Evolutionary conservation across 2,329 filamentous ascomycete genomes (phyloP).

Genomic region (Fusarium abutilonis): DNA sequence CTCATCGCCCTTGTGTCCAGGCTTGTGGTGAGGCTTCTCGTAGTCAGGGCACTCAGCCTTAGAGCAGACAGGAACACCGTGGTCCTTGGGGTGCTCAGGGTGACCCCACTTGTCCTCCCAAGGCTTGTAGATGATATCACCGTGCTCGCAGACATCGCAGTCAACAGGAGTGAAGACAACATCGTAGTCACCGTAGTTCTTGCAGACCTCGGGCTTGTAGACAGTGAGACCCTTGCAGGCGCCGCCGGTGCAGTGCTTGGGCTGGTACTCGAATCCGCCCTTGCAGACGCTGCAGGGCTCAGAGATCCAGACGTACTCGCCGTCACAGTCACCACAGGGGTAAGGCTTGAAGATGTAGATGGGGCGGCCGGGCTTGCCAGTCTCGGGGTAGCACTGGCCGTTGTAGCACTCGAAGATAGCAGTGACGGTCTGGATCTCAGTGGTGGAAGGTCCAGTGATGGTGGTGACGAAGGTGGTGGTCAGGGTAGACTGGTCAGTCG

Average conservation of each 20-base stretch:
- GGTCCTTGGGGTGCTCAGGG: slow-evolving; percentile 13
- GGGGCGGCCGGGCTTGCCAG: slow-evolving; percentile 3
- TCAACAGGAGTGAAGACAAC: slow-evolving; percentile 28
- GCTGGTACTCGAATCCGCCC: slow-evolving; percentile 35
- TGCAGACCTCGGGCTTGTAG: slow-evolving; percentile 41
- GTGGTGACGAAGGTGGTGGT: slow-evolving; percentile 37
- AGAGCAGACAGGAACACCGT: slow-evolving; percentile 12
- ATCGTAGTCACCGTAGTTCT: slow-evolving; percentile 23
- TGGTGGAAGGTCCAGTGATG: slow-evolving; percentile 20
- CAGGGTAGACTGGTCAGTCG: slow-evolving; percentile 31
- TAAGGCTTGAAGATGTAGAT: slow-evolving; percentile 37
- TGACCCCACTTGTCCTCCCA: slow-evolving; percentile 29
- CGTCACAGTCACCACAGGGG: slow-evolving; percentile 34
- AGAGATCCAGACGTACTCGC: slow-evolving; percentile 33
- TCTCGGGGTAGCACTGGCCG: slow-evolving; percentile 30
- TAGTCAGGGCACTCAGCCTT: slow-evolving; percentile 12
- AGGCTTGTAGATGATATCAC: slow-evolving; percentile 40
- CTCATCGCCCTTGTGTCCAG: not conserved
- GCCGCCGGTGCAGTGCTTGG: slow-evolving; percentile 29
- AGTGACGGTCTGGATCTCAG: slow-evolving; percentile 30
- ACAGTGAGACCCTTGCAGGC: slow-evolving; percentile 36
- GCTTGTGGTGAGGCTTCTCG: not conserved
- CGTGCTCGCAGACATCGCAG: slow-evolving; percentile 28
- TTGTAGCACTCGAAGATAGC: slow-evolving; percentile 34
- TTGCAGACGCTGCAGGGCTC: slow-evolving; percentile 33